Conservation (phyloP, 1,284 basidiomycete species). For the Singerocomus rubriflavus region DNA sequence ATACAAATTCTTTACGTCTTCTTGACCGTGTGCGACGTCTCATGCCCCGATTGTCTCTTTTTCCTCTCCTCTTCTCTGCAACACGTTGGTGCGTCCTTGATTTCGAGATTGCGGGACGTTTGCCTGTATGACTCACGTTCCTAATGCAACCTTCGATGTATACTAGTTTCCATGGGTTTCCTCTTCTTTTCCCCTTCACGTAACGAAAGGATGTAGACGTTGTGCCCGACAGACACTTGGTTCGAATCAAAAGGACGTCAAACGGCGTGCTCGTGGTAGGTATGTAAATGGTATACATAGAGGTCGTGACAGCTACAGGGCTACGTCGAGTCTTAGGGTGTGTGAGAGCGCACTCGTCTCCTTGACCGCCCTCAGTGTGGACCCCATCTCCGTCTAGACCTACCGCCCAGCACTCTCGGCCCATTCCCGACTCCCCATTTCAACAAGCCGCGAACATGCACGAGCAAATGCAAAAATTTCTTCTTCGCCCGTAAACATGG, state of each 20-base stretch:
- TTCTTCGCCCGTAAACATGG: constrained; percentile 91
- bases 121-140: constrained; percentile 2
- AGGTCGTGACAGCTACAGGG: not conserved
- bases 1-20: constrained; percentile 20
- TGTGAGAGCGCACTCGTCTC: no score
- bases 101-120: constrained; percentile 1
- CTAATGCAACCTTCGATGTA: constrained; percentile 25
- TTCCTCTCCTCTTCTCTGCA: not conserved
- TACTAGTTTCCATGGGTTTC: constrained; percentile 18
- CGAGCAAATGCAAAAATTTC: constrained; percentile 94
- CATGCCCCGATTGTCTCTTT: constrained; percentile 2
- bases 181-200: constrained; percentile 1
- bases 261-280: not conserved
- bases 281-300: not conserved
- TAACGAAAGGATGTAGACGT: constrained; percentile 8
- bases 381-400: not conserved
- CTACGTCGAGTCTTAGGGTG: not conserved
- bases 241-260: not conserved
- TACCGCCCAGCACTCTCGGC: constrained; percentile 57
- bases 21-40: constrained; percentile 13
- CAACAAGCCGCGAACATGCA: constrained; percentile 84
- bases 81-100: not conserved
- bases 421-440: constrained; percentile 91
- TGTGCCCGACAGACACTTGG: not conserved
- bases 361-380: not conserved